Evolutionary conservation across 1,139 yeast species (phyloP).

Genomic region (Candida neerlandica): DNA sequence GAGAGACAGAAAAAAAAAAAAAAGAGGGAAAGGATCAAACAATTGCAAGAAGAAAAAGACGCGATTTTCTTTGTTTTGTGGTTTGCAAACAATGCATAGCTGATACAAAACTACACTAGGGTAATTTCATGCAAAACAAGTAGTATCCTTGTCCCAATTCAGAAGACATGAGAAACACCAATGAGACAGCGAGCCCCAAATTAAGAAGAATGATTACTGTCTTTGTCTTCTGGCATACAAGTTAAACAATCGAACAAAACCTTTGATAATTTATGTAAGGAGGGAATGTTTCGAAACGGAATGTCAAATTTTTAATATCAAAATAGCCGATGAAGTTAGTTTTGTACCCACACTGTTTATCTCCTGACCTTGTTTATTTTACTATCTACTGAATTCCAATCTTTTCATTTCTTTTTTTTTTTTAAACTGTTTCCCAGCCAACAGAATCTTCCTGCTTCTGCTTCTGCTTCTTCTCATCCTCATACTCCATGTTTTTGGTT

Average conservation of each 20-base stretch:
- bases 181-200: neutral
- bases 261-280: constrained; percentile 4
- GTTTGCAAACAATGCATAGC: too few relatives aligned
- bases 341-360: neutral
- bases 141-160: too few relatives aligned
- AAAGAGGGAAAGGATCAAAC: too few relatives aligned
- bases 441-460: neutral
- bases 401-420: neutral
- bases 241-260: too few relatives aligned
- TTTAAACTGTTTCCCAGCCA: too few relatives aligned
- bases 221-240: too few relatives aligned
- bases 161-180: too few relatives aligned
- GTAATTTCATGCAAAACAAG: too few relatives aligned
- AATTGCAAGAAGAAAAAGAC: too few relatives aligned
- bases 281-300: constrained; percentile 3
- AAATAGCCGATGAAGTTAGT: neutral
- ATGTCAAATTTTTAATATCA: neutral
- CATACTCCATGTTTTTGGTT: neutral
- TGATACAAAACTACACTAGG: too few relatives aligned
- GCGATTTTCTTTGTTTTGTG: too few relatives aligned
- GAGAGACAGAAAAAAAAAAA: too few relatives aligned
- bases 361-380: neutral
- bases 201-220: neutral
- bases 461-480: neutral
- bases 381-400: neutral